phyloP scores from a whole-genome alignment of 1,284 basidiomycete species.

The Apiotrichum veenhuisii region DNA sequence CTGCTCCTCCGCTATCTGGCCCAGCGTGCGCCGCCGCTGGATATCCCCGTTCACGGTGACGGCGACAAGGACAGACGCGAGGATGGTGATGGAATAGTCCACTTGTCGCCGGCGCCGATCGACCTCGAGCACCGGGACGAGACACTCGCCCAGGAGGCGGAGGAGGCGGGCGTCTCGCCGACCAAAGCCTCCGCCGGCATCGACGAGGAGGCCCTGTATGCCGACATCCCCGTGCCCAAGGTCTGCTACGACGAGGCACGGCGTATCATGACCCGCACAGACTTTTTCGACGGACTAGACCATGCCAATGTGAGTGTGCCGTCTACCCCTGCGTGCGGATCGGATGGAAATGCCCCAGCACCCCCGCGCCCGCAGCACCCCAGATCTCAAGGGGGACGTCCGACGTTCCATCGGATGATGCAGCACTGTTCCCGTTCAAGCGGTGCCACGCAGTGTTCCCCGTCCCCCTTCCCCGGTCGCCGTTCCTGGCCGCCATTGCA shows the following conservation, averaged over 20 bases:
- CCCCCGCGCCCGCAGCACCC: too few species aligned
- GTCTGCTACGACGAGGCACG: constrained; percentile 47
- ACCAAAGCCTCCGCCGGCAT: not conserved
- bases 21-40: constrained; percentile 9
- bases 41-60: not conserved
- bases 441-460: too few species aligned
- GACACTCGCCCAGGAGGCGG: constrained; percentile 1
- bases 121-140: constrained; percentile 1
- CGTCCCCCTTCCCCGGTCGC: too few species aligned
- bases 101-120: not conserved
- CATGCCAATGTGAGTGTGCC: constrained; percentile 47
- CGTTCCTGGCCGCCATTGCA: too few species aligned
- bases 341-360: too few species aligned
- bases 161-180: constrained; percentile 12
- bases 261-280: constrained; percentile 74
- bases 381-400: too few species aligned
- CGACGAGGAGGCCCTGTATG: constrained; percentile 17
- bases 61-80: too few species aligned
- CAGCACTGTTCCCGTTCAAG: too few species aligned
- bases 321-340: too few species aligned
- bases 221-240: constrained; percentile 33
- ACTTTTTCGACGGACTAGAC: constrained; percentile 64
- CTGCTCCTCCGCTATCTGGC: constrained; percentile 67
- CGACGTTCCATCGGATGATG: too few species aligned
- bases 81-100: not conserved